phyloP scores from a whole-genome alignment of 345 rosid genomes.

The Rubroshorea leprosula region DNA sequence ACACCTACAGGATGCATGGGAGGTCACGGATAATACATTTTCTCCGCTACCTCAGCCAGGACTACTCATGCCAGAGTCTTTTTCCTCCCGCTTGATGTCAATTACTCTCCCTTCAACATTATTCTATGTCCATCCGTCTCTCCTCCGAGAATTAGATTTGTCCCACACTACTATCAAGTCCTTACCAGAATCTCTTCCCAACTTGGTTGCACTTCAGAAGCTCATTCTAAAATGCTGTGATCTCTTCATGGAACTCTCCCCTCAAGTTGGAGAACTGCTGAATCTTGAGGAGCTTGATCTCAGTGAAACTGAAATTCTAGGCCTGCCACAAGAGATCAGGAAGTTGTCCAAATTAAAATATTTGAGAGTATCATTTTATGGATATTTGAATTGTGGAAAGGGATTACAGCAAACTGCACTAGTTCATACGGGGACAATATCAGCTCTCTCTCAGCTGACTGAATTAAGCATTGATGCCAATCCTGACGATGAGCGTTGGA shows the following conservation, averaged over 20 bases:
- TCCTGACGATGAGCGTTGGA: slow-evolving; percentile 20
- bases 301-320: slow-evolving; percentile 13
- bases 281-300: slow-evolving; percentile 27
- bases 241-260: slow-evolving; percentile 18
- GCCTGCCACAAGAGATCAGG: slow-evolving; percentile 8
- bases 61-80: too few relatives aligned
- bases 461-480: slow-evolving; percentile 14
- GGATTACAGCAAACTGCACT: neutral
- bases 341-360: neutral
- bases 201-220: slow-evolving; percentile 19
- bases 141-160: slow-evolving; percentile 14
- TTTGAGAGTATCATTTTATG: slow-evolving; percentile 23
- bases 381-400: neutral
- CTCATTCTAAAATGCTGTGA: slow-evolving; percentile 20
- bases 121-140: too few relatives aligned
- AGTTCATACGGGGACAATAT: slow-evolving; percentile 15
- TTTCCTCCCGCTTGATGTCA: too few relatives aligned
- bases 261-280: slow-evolving; percentile 21
- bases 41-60: too few relatives aligned
- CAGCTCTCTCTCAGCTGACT: slow-evolving; percentile 7
- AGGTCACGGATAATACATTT: too few relatives aligned
- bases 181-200: slow-evolving; percentile 23
- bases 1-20: too few relatives aligned
- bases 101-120: too few relatives aligned
- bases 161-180: slow-evolving; percentile 26